Evolutionary conservation across 805 yeast species (phyloP).

Genomic region (Kodamaea fukazawae): DNA sequence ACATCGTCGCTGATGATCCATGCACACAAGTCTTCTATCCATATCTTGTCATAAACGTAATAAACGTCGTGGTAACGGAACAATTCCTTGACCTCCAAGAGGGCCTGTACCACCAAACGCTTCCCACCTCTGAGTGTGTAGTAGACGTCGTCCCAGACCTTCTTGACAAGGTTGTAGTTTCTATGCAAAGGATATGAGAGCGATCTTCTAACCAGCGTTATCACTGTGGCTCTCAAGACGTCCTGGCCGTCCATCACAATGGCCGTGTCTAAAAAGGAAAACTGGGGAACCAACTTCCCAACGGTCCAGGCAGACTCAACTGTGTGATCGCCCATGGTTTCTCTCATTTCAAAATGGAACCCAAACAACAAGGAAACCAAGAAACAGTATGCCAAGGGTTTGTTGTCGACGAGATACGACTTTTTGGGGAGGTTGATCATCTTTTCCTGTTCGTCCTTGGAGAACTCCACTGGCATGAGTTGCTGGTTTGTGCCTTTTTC

Average conservation of each 20-base stretch:
- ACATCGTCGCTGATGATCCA: constrained; percentile 69
- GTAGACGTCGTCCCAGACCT: constrained; percentile 76
- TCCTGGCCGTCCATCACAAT: constrained; percentile 31
- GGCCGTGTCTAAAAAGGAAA: constrained; percentile 66
- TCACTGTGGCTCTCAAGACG: constrained; percentile 51
- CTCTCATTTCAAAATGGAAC: constrained; percentile 71
- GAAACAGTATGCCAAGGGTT: constrained; percentile 53
- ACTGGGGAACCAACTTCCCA: constrained; percentile 81
- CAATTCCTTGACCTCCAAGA: constrained; percentile 63
- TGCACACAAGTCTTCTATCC: constrained; percentile 71
- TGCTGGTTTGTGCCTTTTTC: constrained; percentile 21
- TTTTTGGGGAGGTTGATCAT: constrained; percentile 70
- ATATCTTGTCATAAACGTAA: constrained; percentile 75
- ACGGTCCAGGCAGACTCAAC: constrained; percentile 94
- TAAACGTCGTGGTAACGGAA: constrained; percentile 83
- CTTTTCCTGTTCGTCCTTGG: constrained; percentile 58
- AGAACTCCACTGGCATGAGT: constrained; percentile 49
- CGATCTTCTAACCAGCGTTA: constrained; percentile 69
- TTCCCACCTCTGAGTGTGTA: constrained; percentile 66
- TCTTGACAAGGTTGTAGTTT: constrained; percentile 54
- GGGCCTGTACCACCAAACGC: constrained; percentile 54
- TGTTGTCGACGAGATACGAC: constrained; percentile 53
- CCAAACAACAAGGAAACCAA: constrained; percentile 69
- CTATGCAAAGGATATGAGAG: constrained; percentile 79
- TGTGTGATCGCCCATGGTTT: constrained; percentile 66